These are phyloP conservation scores for Ophioceras dolichostomum DNA, from an alignment of 2,329 filamentous ascomycete species.

Conservation along the genomic window DNA sequence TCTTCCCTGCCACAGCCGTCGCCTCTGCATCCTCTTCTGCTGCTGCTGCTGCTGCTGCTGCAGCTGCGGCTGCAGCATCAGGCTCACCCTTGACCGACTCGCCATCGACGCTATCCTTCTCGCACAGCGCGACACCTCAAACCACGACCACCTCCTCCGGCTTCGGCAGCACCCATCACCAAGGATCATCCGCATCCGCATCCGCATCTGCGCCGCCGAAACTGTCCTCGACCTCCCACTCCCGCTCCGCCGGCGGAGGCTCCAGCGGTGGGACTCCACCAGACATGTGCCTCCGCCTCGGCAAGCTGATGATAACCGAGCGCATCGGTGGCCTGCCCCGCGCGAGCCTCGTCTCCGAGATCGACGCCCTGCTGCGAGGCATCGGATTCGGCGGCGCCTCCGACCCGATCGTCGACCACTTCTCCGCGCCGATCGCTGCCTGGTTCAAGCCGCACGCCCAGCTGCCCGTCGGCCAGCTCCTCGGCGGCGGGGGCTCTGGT, in stretches of 20 bases:
- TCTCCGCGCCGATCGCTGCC: background rate
- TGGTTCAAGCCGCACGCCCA: background rate
- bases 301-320: background rate
- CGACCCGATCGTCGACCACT: background rate
- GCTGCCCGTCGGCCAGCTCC: background rate
- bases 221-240: background rate
- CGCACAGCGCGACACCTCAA: too few relatives aligned
- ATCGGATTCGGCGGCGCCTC: background rate
- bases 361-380: background rate
- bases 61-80: background rate
- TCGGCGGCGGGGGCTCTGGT: too few relatives aligned
- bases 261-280: too few relatives aligned
- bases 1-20: background rate
- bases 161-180: too few relatives aligned
- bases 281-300: background rate
- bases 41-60: too few relatives aligned
- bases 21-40: too few relatives aligned
- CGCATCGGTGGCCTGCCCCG: background rate
- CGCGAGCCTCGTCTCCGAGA: background rate
- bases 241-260: background rate
- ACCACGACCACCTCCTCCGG: background rate
- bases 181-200: background rate
- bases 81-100: background rate
- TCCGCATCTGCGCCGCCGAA: background rate
- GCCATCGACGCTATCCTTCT: background rate